Evolutionary conservation across 768 basidiomycete genomes (phyloP).

Genomic region (Termitomyces sp.): DNA sequence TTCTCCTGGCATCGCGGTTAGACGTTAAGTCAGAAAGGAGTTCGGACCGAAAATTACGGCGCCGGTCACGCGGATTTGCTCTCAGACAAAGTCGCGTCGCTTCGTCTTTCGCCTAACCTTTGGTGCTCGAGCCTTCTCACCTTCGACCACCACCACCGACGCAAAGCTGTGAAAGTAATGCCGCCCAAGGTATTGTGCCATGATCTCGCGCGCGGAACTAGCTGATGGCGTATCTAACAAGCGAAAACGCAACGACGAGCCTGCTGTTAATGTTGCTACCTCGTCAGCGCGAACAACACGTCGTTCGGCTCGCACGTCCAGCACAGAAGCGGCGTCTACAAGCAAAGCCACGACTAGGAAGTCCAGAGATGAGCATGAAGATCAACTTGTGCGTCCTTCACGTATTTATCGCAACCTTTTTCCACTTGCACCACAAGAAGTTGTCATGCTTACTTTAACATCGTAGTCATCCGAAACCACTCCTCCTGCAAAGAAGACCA

Average conservation of each 20-base stretch:
- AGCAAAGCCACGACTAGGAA: conserved; percentile 22
- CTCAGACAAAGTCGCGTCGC: conserved; percentile 12
- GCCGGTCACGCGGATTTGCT: conserved; percentile 20
- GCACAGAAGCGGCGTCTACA: conserved; percentile 21
- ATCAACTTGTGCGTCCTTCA: conserved; percentile 11
- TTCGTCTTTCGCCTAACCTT: background rate
- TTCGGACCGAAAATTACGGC: conserved; percentile 9
- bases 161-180: conserved; percentile 18
- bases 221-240: conserved; percentile 17
- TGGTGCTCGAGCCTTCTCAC: background rate
- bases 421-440: background rate
- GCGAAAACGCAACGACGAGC: conserved; percentile 54
- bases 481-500: conserved; percentile 37
- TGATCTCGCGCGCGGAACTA: background rate
- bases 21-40: conserved; percentile 6
- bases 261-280: conserved; percentile 23
- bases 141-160: background rate
- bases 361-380: conserved; percentile 8
- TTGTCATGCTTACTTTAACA: background rate
- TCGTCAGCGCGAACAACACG: conserved; percentile 38
- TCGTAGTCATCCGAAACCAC: conserved; percentile 10
- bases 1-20: conserved; percentile 41
- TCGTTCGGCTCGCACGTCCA: conserved; percentile 32
- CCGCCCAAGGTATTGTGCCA: conserved; percentile 29
- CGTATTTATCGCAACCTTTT: conserved; percentile 1